These are phyloP conservation scores for Lentinula boryana DNA, from an alignment of 768 basidiomycete genomes.

Conservation along the genomic window DNA sequence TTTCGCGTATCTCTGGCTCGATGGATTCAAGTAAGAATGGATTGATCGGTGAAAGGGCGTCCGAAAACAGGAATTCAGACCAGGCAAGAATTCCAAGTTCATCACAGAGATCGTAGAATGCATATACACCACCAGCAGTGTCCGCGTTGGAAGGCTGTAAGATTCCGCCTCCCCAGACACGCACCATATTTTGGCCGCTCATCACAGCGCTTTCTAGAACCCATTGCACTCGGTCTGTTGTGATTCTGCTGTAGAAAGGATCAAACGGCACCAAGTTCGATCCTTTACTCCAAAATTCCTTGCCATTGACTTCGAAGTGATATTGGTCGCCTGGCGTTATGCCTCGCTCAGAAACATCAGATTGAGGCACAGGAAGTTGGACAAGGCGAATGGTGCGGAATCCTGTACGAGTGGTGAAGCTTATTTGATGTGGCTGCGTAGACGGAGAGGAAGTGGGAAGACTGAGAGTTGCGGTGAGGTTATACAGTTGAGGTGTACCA, in stretches of 20 bases:
- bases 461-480: slow-evolving; percentile 37
- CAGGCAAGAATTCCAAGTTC: slow-evolving; percentile 56
- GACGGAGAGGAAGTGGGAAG: slow-evolving; percentile 13
- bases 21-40: slow-evolving; percentile 44
- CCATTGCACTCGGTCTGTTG: slow-evolving; percentile 47
- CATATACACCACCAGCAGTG: slow-evolving; percentile 40
- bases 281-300: slow-evolving; percentile 47
- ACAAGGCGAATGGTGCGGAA: slow-evolving; percentile 55
- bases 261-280: slow-evolving; percentile 60
- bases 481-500: slow-evolving; percentile 49
- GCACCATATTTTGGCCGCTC: slow-evolving; percentile 59
- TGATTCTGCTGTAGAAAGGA: slow-evolving; percentile 48
- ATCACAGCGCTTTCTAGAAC: slow-evolving; percentile 47
- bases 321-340: slow-evolving; percentile 57
- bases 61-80: slow-evolving; percentile 60
- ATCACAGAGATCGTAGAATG: slow-evolving; percentile 53
- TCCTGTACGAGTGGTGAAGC: slow-evolving; percentile 41
- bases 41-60: slow-evolving; percentile 50
- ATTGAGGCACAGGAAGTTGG: slow-evolving; percentile 39
- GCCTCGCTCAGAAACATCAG: slow-evolving; percentile 37
- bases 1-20: slow-evolving; percentile 52
- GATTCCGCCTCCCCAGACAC: slow-evolving; percentile 55
- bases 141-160: slow-evolving; percentile 39
- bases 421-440: slow-evolving; percentile 16
- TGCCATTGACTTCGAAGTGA: slow-evolving; percentile 56